A percentile compares a stretch with the other conserved stretches of the same genome.
Evolutionary conservation across 2,329 filamentous ascomycete genomes (phyloP).

Genomic region (Aspergillus eucalypticola): DNA sequence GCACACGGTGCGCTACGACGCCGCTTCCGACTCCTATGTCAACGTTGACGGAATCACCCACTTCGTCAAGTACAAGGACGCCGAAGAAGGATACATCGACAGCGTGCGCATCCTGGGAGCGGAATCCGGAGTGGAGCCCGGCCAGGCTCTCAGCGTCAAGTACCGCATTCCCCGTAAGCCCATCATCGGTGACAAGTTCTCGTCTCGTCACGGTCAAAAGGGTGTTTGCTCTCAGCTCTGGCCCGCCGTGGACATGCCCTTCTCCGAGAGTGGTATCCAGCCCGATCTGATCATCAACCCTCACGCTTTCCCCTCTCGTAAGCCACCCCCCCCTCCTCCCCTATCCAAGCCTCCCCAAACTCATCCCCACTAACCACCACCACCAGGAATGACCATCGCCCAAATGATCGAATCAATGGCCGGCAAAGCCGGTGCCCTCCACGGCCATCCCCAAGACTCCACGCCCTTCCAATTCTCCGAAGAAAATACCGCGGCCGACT

Average conservation of each 20-base stretch:
- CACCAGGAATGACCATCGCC: slow-evolving; percentile 82
- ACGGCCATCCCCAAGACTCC: slow-evolving; percentile 92
- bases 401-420: slow-evolving; percentile 98
- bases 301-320: slow-evolving; percentile 94
- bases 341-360: not conserved
- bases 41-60: slow-evolving; percentile 85
- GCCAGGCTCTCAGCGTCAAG: slow-evolving; percentile 88
- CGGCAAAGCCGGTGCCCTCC: slow-evolving; percentile 89
- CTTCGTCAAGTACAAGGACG: slow-evolving; percentile 92
- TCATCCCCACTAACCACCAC: slow-evolving; percentile 7
- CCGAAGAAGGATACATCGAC: slow-evolving; percentile 84
- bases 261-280: slow-evolving; percentile 93
- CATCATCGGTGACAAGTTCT: slow-evolving; percentile 98
- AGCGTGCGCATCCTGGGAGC: slow-evolving; percentile 88
- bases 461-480: slow-evolving; percentile 96
- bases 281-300: slow-evolving; percentile 99
- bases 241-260: slow-evolving; percentile 92
- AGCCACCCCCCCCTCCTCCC: slow-evolving; percentile 14
- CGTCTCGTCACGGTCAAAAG: slow-evolving; percentile 96
- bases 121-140: slow-evolving; percentile 78
- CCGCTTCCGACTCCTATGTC: slow-evolving; percentile 68
- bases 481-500: slow-evolving; percentile 86
- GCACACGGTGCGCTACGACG: slow-evolving; percentile 80
- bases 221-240: slow-evolving; percentile 96
- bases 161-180: slow-evolving; percentile 87